Percentiles rank a stretch among this genome's conserved stretches.
Evolutionary conservation across 352 stramenopile species (phyloP).

Genomic region (Saprolegnia diclina): DNA sequence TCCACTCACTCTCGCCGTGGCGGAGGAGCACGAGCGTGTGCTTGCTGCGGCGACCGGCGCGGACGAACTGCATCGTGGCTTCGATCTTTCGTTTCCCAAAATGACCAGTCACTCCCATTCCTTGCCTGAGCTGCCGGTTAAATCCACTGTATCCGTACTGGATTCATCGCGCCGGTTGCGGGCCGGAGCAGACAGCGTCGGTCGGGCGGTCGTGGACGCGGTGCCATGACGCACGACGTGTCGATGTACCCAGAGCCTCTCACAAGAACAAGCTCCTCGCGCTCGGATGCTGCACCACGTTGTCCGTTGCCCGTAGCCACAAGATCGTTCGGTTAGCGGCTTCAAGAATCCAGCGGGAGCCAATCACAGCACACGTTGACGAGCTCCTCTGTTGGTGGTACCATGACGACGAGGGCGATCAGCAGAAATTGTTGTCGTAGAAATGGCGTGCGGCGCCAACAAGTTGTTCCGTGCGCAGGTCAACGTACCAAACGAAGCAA

Average conservation of each 20-base stretch:
- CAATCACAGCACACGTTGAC: neutral
- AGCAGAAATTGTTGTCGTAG: no score
- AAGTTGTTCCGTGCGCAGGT: no score
- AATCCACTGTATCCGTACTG: constrained; percentile 9
- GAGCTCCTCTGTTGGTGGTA: neutral
- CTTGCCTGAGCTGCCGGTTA: neutral
- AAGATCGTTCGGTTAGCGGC: neutral
- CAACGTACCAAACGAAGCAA: no score
- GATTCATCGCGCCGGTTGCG: constrained; percentile 3
- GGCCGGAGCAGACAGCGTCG: no score
- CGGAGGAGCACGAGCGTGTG: constrained; percentile 89
- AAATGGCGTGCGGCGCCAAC: no score
- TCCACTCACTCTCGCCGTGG: constrained; percentile 93
- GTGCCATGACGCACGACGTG: no score
- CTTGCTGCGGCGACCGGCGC: constrained; percentile 45
- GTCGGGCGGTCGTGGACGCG: no score
- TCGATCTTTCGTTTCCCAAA: neutral
- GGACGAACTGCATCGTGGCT: constrained; percentile 2
- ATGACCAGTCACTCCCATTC: neutral
- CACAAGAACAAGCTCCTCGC: no score
- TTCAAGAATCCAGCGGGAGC: neutral
- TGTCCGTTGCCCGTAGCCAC: neutral
- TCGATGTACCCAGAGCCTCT: no score
- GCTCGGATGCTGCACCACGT: neutral
- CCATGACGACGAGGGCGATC: no score